A percentile compares a stretch with the other conserved stretches of the same genome.
Evolutionary conservation across 805 yeast species (phyloP).

Genomic region (Metschnikowia colocasiae): DNA sequence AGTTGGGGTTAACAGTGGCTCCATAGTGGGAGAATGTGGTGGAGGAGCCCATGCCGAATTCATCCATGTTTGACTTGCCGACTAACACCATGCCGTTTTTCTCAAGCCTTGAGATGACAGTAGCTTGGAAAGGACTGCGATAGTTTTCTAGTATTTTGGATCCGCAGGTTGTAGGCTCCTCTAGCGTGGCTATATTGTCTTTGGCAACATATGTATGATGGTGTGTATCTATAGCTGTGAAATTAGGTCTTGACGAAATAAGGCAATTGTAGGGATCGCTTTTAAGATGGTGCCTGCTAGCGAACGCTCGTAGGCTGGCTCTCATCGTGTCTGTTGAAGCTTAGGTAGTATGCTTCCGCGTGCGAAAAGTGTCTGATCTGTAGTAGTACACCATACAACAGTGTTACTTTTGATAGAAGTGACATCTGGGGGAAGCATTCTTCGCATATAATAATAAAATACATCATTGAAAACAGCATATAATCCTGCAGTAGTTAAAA

Average conservation of each 20-base stretch:
- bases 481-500: too few species aligned
- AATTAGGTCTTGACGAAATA: conserved; percentile 1
- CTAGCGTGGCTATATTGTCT: conserved; percentile 70
- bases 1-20: conserved; percentile 50
- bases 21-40: conserved; percentile 57
- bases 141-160: conserved; percentile 61
- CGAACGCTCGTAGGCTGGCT: background rate
- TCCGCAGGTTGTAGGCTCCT: conserved; percentile 73
- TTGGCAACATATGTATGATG: conserved; percentile 41
- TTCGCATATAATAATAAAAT: too few species aligned
- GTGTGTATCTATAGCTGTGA: background rate
- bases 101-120: conserved; percentile 56
- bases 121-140: conserved; percentile 76
- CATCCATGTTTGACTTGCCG: conserved; percentile 92
- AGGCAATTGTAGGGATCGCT: conserved; percentile 16
- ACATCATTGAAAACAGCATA: too few species aligned
- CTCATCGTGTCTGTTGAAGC: background rate
- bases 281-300: background rate
- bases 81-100: conserved; percentile 49
- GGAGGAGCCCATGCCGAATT: conserved; percentile 94
- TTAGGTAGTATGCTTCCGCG: background rate
- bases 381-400: background rate
- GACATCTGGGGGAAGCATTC: too few species aligned
- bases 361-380: background rate
- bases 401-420: too few species aligned